Percentiles rank a stretch among this genome's conserved stretches.
These are phyloP conservation scores for Pyricularia sp. DNA, from an alignment of 2,329 filamentous ascomycete genomes.

Conservation along the genomic window DNA sequence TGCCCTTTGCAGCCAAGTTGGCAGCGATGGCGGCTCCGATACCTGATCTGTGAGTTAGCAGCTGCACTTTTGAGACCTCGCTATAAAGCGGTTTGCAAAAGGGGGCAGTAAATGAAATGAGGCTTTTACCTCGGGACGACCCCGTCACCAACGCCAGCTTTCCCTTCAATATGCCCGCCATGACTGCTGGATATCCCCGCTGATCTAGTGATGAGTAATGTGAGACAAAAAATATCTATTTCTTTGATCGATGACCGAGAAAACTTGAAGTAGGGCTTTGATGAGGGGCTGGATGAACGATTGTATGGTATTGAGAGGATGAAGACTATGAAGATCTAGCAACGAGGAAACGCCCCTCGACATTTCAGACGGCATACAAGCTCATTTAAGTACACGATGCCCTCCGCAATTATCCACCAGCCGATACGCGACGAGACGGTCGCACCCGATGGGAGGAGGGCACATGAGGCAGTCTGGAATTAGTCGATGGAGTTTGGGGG, in stretches of 20 bases:
- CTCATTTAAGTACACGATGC: background rate
- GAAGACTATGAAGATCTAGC: background rate
- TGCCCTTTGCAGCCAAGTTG: constrained; percentile 65
- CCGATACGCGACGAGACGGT: background rate
- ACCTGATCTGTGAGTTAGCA: constrained; percentile 33
- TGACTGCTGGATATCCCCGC: background rate
- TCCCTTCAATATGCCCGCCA: constrained; percentile 10
- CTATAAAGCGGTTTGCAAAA: background rate
- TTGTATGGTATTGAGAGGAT: background rate
- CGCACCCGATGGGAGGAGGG: background rate
- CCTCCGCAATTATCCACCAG: background rate
- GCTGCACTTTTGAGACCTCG: background rate
- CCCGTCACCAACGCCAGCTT: constrained; percentile 14
- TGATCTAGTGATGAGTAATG: background rate
- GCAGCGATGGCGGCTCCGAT: constrained; percentile 58
- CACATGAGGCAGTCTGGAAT: background rate
- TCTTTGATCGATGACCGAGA: background rate
- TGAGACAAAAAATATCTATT: background rate
- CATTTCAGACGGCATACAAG: background rate
- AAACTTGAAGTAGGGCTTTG: background rate
- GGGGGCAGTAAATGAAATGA: background rate
- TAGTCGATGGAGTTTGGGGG: background rate
- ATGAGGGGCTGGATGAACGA: background rate
- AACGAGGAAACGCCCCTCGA: background rate
- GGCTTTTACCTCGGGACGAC: background rate